A percentile compares a stretch with the other conserved stretches of the same genome.
phyloP scores from a whole-genome alignment of 208 protist species.

The Trypanosoma avium region DNA sequence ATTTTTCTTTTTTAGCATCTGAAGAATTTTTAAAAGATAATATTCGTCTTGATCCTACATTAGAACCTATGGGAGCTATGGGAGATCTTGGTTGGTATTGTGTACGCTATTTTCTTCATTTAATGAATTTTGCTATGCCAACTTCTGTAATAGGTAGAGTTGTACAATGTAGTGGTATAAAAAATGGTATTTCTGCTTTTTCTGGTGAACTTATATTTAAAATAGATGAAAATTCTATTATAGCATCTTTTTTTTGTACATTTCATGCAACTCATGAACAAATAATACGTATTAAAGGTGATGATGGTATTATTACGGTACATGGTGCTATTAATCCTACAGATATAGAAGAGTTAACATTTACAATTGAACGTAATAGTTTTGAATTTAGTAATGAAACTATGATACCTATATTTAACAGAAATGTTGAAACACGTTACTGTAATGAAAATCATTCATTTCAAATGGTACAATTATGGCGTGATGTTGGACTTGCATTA shows the following conservation, averaged over 20 bases:
- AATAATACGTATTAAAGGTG: slow-evolving; percentile 45
- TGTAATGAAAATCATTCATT: slow-evolving; percentile 32
- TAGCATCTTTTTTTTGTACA: slow-evolving; percentile 62
- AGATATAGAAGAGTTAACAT: slow-evolving; percentile 33
- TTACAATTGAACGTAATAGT: slow-evolving; percentile 25
- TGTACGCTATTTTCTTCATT: slow-evolving; percentile 65
- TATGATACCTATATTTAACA: slow-evolving; percentile 22
- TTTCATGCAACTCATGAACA: slow-evolving; percentile 59
- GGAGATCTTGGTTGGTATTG: slow-evolving; percentile 82
- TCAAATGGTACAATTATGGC: slow-evolving; percentile 71
- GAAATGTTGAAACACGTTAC: slow-evolving; percentile 8
- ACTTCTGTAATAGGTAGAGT: slow-evolving; percentile 48
- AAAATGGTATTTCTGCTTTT: slow-evolving; percentile 61
- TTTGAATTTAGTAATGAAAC: slow-evolving; percentile 9
- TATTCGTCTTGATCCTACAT: slow-evolving; percentile 53
- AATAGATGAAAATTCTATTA: slow-evolving; percentile 26
- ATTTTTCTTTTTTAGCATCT: slow-evolving; percentile 51
- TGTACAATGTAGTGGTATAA: slow-evolving; percentile 34
- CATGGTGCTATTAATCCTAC: slow-evolving; percentile 67
- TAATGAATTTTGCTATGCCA: slow-evolving; percentile 58
- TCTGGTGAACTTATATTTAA: slow-evolving; percentile 56
- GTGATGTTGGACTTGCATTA: slow-evolving; percentile 52
- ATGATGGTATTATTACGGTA: slow-evolving; percentile 51
- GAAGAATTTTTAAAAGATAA: slow-evolving; percentile 51
- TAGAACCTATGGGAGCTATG: slow-evolving; percentile 67